Base-by-base conservation (phyloP, 768 basidiomycete genomes). In the Agaricus sinodeliciosus region DNA sequence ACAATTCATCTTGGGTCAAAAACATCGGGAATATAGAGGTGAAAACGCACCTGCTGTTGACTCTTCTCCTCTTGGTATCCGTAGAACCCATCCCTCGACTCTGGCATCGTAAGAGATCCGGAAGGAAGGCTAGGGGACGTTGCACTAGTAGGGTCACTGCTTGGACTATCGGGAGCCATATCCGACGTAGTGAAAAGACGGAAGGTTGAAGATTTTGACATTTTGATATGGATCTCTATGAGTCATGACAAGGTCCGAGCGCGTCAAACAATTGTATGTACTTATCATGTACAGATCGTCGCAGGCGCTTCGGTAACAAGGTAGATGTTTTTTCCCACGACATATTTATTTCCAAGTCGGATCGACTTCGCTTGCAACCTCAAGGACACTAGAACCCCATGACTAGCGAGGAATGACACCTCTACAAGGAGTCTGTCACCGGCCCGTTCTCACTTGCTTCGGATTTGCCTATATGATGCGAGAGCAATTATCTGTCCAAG, bases 61-160 rank as follows among this genome's bases (percentile, higher is more conserved):
- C 70, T 82, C 61, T 85, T 87, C 69, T 91, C 90, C 59, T 92
- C 87, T 18, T 72, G 72, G 65, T 92, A 92, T 8, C 84, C 84
- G 64, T 87, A 92, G 67, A 82, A 91, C 0, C 83, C 86, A 61
- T 90, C 87, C 57, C 79, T 76, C 3, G 80, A 66, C 58, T 85
- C 75, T 0, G 77, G 76, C 34, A 77, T 76, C 26, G 67, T 60
- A 25, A 76, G 63, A 54, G 45, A 25, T 4, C 39, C 28, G 54
- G 44, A 31, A 50, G 35, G 60, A 56, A 28, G 31, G 19, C 25
- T 54, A 40, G 46, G 52, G 3, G 43, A 51, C 12, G 3, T 9
- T 48, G 47, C 52, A 55, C 26, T 19, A 18, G 28, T 18, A 18
- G 31, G 41, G 44, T 15, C 19, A n/a, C 34, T 39, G 42, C 37